These are phyloP conservation scores for Quillaja saponaria DNA, from an alignment of 306 rosid species.

Conservation along the genomic window DNA sequence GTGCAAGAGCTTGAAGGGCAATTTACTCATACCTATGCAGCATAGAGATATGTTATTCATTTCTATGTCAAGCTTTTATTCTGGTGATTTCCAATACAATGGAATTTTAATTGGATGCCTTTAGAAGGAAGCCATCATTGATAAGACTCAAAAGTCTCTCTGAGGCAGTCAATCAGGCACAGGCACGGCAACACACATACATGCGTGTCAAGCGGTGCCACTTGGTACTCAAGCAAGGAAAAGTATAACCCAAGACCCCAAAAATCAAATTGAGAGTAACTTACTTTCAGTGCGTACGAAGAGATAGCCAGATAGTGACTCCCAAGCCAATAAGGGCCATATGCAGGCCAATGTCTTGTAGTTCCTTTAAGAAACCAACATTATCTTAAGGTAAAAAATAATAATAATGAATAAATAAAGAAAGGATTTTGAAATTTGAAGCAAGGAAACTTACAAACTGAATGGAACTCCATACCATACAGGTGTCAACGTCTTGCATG, in stretches of 20 bases:
- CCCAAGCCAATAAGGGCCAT: conserved; percentile 30
- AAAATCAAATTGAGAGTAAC: conserved; percentile 17
- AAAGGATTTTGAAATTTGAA: conserved; percentile 3
- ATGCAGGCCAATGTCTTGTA: conserved; percentile 25
- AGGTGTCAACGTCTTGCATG: conserved; percentile 22
- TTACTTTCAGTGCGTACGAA: conserved; percentile 36
- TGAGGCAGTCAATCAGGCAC: conserved; percentile 9
- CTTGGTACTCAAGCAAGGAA: conserved; percentile 7
- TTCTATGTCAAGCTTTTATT: conserved; percentile 23
- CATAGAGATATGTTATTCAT: conserved; percentile 30
- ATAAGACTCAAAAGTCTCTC: conserved; percentile 10
- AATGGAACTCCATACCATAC: conserved; percentile 16
- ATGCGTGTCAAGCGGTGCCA: conserved; percentile 36
- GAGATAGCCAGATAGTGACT: conserved; percentile 43
- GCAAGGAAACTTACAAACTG: conserved; percentile 31
- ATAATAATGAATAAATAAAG: not conserved
- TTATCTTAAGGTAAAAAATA: conserved; percentile 31
- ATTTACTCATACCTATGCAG: too few relatives aligned
- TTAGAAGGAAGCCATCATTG: conserved; percentile 17
- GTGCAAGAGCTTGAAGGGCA: too few relatives aligned
- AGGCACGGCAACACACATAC: conserved; percentile 15
- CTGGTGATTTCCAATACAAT: conserved; percentile 27
- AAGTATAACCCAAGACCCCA: not conserved
- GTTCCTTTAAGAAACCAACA: conserved; percentile 31
- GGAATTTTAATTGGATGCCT: conserved; percentile 30